Conservation (phyloP, 345 rosid genomes). For the Euphorbia peplus region DNA sequence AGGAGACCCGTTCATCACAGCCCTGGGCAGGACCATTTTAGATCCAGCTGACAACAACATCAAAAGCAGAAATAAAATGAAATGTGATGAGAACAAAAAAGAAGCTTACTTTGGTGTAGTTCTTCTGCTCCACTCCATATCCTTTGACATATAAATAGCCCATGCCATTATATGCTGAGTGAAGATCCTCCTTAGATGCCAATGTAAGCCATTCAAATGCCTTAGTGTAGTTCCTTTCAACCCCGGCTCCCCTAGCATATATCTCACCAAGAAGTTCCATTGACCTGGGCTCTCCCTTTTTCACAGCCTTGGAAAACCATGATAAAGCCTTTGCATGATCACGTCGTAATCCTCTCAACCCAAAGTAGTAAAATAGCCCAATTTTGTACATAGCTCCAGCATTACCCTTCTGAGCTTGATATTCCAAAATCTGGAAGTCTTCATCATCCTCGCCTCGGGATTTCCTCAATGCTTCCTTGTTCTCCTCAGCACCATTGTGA, state of each 20-base stretch:
- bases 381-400: constrained; percentile 82
- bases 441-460: constrained; percentile 97
- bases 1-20: background rate
- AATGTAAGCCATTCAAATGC: constrained; percentile 91
- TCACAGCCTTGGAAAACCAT: constrained; percentile 89
- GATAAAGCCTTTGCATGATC: constrained; percentile 80
- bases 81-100: background rate
- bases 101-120: constrained; percentile 70
- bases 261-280: constrained; percentile 98
- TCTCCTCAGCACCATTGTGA: constrained; percentile 93
- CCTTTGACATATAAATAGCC: constrained; percentile 97
- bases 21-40: background rate
- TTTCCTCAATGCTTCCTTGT: constrained; percentile 84
- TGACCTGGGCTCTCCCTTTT: constrained; percentile 87
- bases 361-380: constrained; percentile 89
- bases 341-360: constrained; percentile 91
- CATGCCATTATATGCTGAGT: constrained; percentile 92
- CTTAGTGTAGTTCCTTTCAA: constrained; percentile 91
- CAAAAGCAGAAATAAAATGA: background rate
- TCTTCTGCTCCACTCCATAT: constrained; percentile 92
- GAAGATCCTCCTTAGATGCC: constrained; percentile 74
- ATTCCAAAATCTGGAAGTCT: constrained; percentile 93
- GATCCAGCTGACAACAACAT: background rate
- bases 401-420: constrained; percentile 97
- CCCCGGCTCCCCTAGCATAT: constrained; percentile 97